Conservation (phyloP, 257 asterid genomes). For the Plectranthus barbatus region DNA sequence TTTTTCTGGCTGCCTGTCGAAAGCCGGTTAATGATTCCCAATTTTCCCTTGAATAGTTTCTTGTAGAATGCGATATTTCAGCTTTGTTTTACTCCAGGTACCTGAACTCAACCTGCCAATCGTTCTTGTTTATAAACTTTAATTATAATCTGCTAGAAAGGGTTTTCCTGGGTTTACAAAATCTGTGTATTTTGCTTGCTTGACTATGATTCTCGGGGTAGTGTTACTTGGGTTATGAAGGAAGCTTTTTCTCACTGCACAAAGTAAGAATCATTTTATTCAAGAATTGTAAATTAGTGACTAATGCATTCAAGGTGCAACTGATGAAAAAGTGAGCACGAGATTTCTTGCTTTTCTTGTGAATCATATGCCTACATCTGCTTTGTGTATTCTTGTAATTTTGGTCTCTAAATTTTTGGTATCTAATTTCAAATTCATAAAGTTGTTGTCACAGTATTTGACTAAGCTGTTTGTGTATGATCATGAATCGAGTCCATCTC, state of each 20-base stretch:
- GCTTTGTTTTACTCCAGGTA: slow-evolving; percentile 33
- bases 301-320: neutral
- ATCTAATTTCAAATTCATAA: no score
- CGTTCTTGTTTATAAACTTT: neutral
- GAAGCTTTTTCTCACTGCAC: slow-evolving; percentile 22
- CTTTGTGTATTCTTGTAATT: neutral
- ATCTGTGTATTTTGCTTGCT: neutral
- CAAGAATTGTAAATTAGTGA: neutral
- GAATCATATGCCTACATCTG: neutral
- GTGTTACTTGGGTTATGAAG: slow-evolving; percentile 24
- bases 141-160: neutral
- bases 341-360: neutral
- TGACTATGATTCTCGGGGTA: slow-evolving; percentile 6
- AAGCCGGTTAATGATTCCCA: no score
- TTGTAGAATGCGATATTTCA: slow-evolving; percentile 30
- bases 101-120: neutral
- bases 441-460: neutral
- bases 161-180: neutral
- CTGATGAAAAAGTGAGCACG: neutral
- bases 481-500: no score
- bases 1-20: neutral
- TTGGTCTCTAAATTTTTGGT: neutral
- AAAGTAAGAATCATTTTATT: slow-evolving; percentile 19
- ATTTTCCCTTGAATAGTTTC: neutral
- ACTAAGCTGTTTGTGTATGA: neutral